Conservation (phyloP, 306 rosid species). For the Casuarina cunninghamiana region DNA sequence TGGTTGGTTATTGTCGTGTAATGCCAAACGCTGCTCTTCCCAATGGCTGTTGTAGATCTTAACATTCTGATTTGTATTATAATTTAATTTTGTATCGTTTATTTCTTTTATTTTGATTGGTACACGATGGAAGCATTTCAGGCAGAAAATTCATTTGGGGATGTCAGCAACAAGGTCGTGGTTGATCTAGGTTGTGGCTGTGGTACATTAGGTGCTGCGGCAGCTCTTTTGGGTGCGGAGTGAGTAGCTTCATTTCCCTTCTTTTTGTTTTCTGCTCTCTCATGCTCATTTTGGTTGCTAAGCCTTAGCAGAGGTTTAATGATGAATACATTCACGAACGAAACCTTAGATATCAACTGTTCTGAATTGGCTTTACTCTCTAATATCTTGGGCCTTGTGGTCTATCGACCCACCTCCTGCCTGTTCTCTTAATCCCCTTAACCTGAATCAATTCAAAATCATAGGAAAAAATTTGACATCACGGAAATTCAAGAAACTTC, state of each 20-base stretch:
- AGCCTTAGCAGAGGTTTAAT: background rate
- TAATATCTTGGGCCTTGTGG: background rate
- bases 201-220: constrained; percentile 86
- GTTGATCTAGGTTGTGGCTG: constrained; percentile 98
- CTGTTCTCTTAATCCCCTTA: constrained; percentile 11
- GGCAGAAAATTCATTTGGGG: constrained; percentile 96
- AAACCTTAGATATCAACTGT: background rate
- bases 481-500: background rate
- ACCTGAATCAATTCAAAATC: constrained; percentile 14
- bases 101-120: background rate
- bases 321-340: background rate
- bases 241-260: constrained; percentile 45
- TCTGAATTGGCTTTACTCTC: background rate
- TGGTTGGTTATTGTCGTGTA: background rate
- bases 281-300: background rate
- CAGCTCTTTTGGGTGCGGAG: constrained; percentile 85
- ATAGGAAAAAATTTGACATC: background rate
- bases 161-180: constrained; percentile 77
- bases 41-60: background rate
- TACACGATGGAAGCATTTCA: constrained; percentile 28
- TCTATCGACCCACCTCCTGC: background rate
- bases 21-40: background rate
- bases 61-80: constrained; percentile 18
- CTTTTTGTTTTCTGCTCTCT: constrained; percentile 5
- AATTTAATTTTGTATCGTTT: background rate